A percentile compares a stretch with the other conserved stretches of the same genome.
Evolutionary conservation across 345 rosid genomes (phyloP).

Genomic region (Geranium brycei): DNA sequence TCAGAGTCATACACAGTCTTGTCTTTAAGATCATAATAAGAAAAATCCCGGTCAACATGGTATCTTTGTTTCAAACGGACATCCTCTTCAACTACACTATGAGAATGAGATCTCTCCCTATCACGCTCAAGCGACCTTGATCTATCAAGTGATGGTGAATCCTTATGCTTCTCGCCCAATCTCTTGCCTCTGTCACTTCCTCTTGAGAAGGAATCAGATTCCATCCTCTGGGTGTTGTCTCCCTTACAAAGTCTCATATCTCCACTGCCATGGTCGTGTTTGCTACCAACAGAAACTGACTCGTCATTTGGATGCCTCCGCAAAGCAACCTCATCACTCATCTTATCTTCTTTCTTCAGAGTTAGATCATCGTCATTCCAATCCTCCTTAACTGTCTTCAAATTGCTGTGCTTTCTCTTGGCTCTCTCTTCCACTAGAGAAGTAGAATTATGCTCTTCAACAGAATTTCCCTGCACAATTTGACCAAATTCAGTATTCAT

Average conservation of each 20-base stretch:
- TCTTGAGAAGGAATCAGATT: constrained; percentile 17
- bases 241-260: constrained; percentile 15
- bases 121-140: constrained; percentile 34
- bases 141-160: constrained; percentile 28
- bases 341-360: not conserved
- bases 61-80: constrained; percentile 20
- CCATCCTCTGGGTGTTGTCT: constrained; percentile 14
- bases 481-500: constrained; percentile 8
- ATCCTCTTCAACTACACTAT: constrained; percentile 32
- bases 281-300: constrained; percentile 5
- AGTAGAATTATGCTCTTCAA: not conserved
- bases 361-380: not conserved
- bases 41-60: constrained; percentile 16
- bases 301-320: constrained; percentile 13
- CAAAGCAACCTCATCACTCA: constrained; percentile 7
- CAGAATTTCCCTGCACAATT: constrained; percentile 24
- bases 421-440: constrained; percentile 12
- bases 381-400: not conserved
- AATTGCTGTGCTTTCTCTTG: not conserved
- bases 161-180: constrained; percentile 3
- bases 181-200: constrained; percentile 27
- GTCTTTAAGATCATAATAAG: not conserved
- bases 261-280: constrained; percentile 24
- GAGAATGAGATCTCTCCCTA: constrained; percentile 46
- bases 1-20: constrained; percentile 10